Evolutionary conservation across 2,329 filamentous ascomycete genomes (phyloP).

Genomic region (Pseudogymnoascus sp.): DNA sequence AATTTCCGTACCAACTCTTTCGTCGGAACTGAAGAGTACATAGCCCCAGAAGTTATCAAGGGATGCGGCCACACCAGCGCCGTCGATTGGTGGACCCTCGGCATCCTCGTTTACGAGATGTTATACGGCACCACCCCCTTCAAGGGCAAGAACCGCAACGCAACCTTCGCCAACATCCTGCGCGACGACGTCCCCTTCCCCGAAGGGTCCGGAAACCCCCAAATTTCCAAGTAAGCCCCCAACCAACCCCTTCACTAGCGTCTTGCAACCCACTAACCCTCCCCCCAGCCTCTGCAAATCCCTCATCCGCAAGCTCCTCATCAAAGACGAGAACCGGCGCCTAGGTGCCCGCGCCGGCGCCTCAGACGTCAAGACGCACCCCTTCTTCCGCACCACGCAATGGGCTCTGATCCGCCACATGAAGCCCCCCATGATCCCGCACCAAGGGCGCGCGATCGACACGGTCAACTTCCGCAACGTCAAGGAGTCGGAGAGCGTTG

Average conservation of each 20-base stretch:
- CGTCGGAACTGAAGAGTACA: conserved; percentile 97
- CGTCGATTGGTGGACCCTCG: conserved; percentile 98
- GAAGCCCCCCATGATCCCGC: conserved; percentile 94
- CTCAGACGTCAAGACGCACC: conserved; percentile 91
- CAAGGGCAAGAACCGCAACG: conserved; percentile 98
- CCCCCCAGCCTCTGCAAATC: conserved; percentile 81
- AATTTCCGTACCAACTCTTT: conserved; percentile 99
- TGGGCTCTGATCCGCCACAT: conserved; percentile 96
- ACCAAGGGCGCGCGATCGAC: conserved; percentile 82
- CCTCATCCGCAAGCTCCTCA: conserved; percentile 88
- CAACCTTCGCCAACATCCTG: conserved; percentile 95
- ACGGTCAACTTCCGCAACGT: conserved; percentile 97
- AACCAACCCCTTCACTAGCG: conserved; percentile 26
- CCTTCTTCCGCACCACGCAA: conserved; percentile 91
- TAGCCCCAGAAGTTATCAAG: conserved; percentile 97
- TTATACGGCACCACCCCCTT: conserved; percentile 96
- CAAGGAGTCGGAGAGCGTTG: conserved; percentile 92
- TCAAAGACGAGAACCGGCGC: conserved; percentile 93
- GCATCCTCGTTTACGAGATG: conserved; percentile 98
- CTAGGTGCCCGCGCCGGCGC: conserved; percentile 90
- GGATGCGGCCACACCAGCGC: conserved; percentile 96
- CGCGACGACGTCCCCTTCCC: conserved; percentile 94
- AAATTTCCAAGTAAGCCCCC: conserved; percentile 76
- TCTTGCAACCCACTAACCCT: not conserved
- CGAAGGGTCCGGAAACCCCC: conserved; percentile 73